phyloP scores from a whole-genome alignment of 371 early-diverging fungal genomes.

The Syncephalastrum sp. region DNA sequence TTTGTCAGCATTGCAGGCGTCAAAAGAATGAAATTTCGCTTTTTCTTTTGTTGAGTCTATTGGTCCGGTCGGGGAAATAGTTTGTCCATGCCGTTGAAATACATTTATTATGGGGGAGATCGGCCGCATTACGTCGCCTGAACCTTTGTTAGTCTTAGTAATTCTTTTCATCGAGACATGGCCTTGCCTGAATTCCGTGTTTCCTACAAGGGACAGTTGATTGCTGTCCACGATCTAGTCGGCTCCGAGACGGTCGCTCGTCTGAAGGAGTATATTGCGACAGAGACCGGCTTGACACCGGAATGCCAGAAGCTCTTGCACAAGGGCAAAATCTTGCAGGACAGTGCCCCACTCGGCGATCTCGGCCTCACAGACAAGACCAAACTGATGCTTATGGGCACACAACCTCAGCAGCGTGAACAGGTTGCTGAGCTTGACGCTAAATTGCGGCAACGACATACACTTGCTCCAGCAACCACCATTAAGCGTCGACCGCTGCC shows the following conservation, averaged over 20 bases:
- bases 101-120: no score
- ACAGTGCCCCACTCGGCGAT: slow-evolving; percentile 13
- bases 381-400: slow-evolving; percentile 60
- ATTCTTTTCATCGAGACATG: no score
- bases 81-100: no score
- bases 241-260: slow-evolving; percentile 24
- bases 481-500: slow-evolving; percentile 1
- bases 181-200: slow-evolving; percentile 30
- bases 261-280: slow-evolving; percentile 37
- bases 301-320: slow-evolving; percentile 49
- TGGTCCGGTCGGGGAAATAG: neutral
- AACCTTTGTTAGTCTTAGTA: no score
- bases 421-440: slow-evolving; percentile 38
- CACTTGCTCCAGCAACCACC: neutral
- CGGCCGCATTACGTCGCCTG: no score
- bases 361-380: slow-evolving; percentile 20
- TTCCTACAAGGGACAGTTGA: slow-evolving; percentile 37
- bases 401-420: slow-evolving; percentile 43
- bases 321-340: slow-evolving; percentile 48
- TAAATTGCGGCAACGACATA: slow-evolving; percentile 13
- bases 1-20: slow-evolving; percentile 1
- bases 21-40: neutral
- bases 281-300: slow-evolving; percentile 35
- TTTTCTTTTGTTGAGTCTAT: slow-evolving; percentile 2
- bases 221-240: slow-evolving; percentile 24